phyloP scores from a whole-genome alignment of 2,329 filamentous ascomycete species.

The Zalaria obscura region DNA sequence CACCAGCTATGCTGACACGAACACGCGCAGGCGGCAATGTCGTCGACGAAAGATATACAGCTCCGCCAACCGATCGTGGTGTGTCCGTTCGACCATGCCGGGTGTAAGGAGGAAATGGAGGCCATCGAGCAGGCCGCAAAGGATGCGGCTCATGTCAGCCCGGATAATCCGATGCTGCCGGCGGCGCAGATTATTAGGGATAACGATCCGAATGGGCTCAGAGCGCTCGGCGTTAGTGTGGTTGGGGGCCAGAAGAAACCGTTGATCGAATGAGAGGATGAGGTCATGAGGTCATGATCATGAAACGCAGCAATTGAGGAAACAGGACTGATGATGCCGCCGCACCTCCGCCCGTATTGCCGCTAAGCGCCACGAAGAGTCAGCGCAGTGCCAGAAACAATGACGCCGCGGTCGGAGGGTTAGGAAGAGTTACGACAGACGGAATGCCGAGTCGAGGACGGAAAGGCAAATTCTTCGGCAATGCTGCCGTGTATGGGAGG shows the following conservation, averaged over 20 bases:
- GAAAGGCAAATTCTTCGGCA: too few relatives aligned
- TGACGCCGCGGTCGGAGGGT: too few relatives aligned
- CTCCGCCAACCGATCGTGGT: slow-evolving; percentile 90
- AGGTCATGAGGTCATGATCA: too few relatives aligned
- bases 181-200: slow-evolving; percentile 69
- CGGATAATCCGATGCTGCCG: slow-evolving; percentile 85
- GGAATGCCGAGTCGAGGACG: too few relatives aligned
- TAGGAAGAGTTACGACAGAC: too few relatives aligned
- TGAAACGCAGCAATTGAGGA: too few relatives aligned
- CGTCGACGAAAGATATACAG: slow-evolving; percentile 73
- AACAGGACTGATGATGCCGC: too few relatives aligned
- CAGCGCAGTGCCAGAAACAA: too few relatives aligned
- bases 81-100: slow-evolving; percentile 86
- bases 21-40: slow-evolving; percentile 60
- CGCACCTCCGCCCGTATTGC: too few relatives aligned
- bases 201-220: slow-evolving; percentile 52
- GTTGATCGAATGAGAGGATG: slow-evolving; percentile 44
- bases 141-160: slow-evolving; percentile 76
- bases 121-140: slow-evolving; percentile 92
- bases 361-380: too few relatives aligned
- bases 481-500: too few relatives aligned
- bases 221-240: slow-evolving; percentile 46
- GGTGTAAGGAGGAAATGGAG: slow-evolving; percentile 97
- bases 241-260: slow-evolving; percentile 49
- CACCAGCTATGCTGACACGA: slow-evolving; percentile 9